Percentiles rank a stretch among this genome's conserved stretches.
These are phyloP conservation scores for Sporothrix inflata DNA, from an alignment of 2,329 filamentous ascomycete species.

Conservation along the genomic window DNA sequence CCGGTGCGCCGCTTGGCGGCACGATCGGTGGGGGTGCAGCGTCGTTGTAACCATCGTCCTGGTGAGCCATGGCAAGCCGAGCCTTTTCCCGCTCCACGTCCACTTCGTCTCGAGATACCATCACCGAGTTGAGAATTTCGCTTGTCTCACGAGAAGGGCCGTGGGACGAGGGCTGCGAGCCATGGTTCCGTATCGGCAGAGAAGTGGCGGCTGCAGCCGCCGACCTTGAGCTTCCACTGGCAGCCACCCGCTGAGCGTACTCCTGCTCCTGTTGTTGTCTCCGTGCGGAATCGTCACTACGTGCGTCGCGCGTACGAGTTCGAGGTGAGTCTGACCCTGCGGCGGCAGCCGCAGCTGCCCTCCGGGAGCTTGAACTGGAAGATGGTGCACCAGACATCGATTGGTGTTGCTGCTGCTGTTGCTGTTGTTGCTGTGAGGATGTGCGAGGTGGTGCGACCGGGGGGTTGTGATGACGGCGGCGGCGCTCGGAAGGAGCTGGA, in stretches of 20 bases:
- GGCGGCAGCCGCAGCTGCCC: constrained; percentile 33
- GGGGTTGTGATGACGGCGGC: constrained; percentile 62
- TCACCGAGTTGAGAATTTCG: constrained; percentile 75
- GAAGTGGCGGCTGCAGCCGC: constrained; percentile 42
- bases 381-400: constrained; percentile 15
- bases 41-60: constrained; percentile 51
- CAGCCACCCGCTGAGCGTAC: constrained; percentile 39
- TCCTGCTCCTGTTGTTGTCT: constrained; percentile 48
- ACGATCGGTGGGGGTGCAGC: constrained; percentile 51
- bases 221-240: constrained; percentile 22
- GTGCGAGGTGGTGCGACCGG: constrained; percentile 79
- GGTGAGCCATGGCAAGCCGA: constrained; percentile 65
- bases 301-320: constrained; percentile 18
- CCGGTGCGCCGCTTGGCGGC: constrained; percentile 38
- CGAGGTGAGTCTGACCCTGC: constrained; percentile 43
- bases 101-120: constrained; percentile 74
- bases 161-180: constrained; percentile 58
- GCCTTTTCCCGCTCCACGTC: constrained; percentile 74
- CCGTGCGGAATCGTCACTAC: constrained; percentile 45
- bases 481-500: constrained; percentile 52
- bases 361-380: constrained; percentile 46
- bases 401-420: constrained; percentile 32
- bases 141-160: constrained; percentile 74
- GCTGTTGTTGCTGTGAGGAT: constrained; percentile 57
- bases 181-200: constrained; percentile 52